Percentiles rank a stretch among this genome's conserved stretches.
phyloP scores from a whole-genome alignment of 208 protist genomes.

The Hexamita inflata region DNA sequence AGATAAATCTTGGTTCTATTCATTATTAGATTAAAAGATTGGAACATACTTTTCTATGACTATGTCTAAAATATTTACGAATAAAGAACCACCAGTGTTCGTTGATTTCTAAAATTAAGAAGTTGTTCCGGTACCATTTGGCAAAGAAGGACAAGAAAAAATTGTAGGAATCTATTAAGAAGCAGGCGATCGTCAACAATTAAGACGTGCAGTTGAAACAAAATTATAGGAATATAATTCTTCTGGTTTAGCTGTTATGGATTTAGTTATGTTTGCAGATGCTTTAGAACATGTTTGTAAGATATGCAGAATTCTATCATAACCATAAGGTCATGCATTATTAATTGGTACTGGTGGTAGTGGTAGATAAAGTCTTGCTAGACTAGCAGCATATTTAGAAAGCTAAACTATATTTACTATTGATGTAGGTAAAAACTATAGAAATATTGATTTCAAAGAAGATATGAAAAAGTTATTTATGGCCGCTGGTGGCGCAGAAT shows the following conservation, averaged over 20 bases:
- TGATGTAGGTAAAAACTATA: slow-evolving; percentile 81
- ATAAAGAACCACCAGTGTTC: slow-evolving; percentile 42
- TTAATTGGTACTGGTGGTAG: slow-evolving; percentile 84
- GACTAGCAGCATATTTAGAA: slow-evolving; percentile 78
- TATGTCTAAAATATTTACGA: slow-evolving; percentile 31
- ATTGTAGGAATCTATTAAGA: slow-evolving; percentile 56
- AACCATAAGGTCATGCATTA: slow-evolving; percentile 82
- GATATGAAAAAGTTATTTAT: slow-evolving; percentile 59
- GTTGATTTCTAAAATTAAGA: slow-evolving; percentile 64
- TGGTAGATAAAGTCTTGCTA: slow-evolving; percentile 75
- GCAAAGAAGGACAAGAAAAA: slow-evolving; percentile 36
- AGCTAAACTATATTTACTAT: slow-evolving; percentile 79
- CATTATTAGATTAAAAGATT: slow-evolving; percentile 13
- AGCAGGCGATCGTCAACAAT: slow-evolving; percentile 60
- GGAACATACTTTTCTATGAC: slow-evolving; percentile 26
- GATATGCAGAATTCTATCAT: slow-evolving; percentile 79
- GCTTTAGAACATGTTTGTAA: slow-evolving; percentile 83
- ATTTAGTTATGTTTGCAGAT: slow-evolving; percentile 90
- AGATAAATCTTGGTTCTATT: slow-evolving; percentile 1
- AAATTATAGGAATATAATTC: slow-evolving; percentile 60
- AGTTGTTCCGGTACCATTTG: slow-evolving; percentile 38
- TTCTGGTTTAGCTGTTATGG: slow-evolving; percentile 48
- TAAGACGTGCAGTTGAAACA: slow-evolving; percentile 63
- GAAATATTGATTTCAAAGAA: slow-evolving; percentile 55
- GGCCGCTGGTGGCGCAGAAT: slow-evolving; percentile 53